Conservation (phyloP, 2,329 filamentous ascomycete species). For the Metarhizium album region DNA sequence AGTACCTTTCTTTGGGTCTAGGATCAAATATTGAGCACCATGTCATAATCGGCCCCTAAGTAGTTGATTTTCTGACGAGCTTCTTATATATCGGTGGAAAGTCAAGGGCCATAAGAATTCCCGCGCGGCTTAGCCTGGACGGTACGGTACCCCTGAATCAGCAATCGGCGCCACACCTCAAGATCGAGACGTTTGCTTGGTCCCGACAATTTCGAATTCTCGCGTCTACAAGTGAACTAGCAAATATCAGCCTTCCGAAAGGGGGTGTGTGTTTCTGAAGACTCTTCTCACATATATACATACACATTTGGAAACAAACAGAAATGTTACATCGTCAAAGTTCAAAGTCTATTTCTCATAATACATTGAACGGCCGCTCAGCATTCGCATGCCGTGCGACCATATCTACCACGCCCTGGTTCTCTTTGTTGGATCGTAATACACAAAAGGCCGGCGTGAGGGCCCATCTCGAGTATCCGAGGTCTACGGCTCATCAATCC, state of each 20-base stretch:
- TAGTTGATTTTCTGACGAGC: constrained; percentile 75
- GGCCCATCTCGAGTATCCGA: constrained; percentile 1
- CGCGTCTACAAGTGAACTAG: too few relatives aligned
- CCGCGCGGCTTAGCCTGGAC: constrained; percentile 15
- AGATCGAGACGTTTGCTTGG: neutral
- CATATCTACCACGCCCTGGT: neutral
- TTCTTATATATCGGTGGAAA: constrained; percentile 62
- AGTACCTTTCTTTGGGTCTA: constrained; percentile 28
- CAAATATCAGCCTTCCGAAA: constrained; percentile 53
- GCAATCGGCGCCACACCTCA: neutral
- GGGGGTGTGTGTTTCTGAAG: constrained; percentile 63
- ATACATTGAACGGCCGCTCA: constrained; percentile 1
- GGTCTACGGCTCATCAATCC: constrained; percentile 1
- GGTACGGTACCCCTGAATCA: too few relatives aligned
- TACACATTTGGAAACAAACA: too few relatives aligned
- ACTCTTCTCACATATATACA: constrained; percentile 33
- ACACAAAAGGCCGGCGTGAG: neutral
- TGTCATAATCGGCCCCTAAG: constrained; percentile 64
- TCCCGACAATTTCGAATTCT: too few relatives aligned
- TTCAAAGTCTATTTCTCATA: neutral
- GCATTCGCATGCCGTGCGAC: neutral
- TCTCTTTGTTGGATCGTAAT: neutral
- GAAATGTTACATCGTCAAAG: neutral
- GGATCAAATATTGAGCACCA: constrained; percentile 80
- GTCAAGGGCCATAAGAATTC: constrained; percentile 28